Conservation (phyloP, 1,284 basidiomycete species). For the Fistulina hepatica region DNA sequence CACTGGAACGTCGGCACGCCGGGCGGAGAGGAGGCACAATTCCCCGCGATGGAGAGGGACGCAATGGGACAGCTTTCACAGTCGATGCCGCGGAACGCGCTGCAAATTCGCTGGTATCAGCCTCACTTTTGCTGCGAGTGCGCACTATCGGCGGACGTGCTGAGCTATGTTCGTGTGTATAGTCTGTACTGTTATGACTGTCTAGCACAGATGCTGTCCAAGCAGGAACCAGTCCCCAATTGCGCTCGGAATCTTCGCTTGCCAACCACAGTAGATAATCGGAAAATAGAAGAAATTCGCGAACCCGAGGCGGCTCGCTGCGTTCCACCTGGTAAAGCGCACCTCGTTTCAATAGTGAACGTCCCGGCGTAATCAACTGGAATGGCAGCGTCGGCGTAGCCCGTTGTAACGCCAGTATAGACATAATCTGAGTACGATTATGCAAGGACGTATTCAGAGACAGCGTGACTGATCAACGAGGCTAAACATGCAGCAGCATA, state of each 20-base stretch:
- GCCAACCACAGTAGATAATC: constrained; percentile 74
- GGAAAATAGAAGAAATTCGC: constrained; percentile 72
- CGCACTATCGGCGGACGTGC: constrained; percentile 29
- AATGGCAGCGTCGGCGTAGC: constrained; percentile 66
- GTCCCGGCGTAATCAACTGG: constrained; percentile 66
- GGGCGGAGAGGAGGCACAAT: constrained; percentile 12
- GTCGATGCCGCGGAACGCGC: neutral
- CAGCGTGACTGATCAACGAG: constrained; percentile 45
- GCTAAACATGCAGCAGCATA: constrained; percentile 3
- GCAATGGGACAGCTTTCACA: constrained; percentile 7
- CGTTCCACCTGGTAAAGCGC: constrained; percentile 45
- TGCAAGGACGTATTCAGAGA: constrained; percentile 72
- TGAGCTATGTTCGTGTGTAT: constrained; percentile 7
- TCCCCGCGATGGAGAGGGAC: neutral
- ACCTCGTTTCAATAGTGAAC: constrained; percentile 64
- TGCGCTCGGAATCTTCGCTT: constrained; percentile 30
- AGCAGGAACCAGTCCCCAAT: constrained; percentile 19
- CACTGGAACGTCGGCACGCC: constrained; percentile 13
- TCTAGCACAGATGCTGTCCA: constrained; percentile 17
- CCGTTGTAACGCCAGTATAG: constrained; percentile 66
- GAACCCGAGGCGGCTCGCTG: constrained; percentile 38
- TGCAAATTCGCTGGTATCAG: constrained; percentile 31
- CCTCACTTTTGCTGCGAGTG: constrained; percentile 51
- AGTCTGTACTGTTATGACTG: neutral
- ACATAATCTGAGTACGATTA: constrained; percentile 62